A percentile compares a stretch with the other conserved stretches of the same genome.
Conservation (phyloP, 192 early-diverging fungal genomes). For the Coemansia sp. region DNA sequence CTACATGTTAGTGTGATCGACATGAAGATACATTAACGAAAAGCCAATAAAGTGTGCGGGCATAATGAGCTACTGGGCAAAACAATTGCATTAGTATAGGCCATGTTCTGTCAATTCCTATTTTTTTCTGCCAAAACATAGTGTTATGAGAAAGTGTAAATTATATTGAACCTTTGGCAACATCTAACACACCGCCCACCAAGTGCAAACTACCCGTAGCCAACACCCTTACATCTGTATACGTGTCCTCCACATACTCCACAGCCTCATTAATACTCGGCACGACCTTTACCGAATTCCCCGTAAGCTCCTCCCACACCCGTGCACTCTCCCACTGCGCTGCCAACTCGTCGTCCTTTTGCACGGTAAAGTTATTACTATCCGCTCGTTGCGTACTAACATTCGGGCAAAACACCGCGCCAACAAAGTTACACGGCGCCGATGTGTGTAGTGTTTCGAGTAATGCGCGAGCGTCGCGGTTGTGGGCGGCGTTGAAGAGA, state of each 20-base stretch:
- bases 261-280: slow-evolving; percentile 69
- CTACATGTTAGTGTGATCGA: too few species aligned
- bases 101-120: too few species aligned
- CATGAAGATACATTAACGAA: too few species aligned
- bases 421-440: slow-evolving; percentile 25
- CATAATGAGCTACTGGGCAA: too few species aligned
- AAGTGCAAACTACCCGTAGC: slow-evolving; percentile 92
- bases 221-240: slow-evolving; percentile 59
- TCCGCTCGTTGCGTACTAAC: slow-evolving; percentile 61
- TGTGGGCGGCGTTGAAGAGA: slow-evolving; percentile 87
- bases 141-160: background rate
- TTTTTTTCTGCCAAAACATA: too few species aligned
- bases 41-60: too few species aligned
- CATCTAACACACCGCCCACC: slow-evolving; percentile 79
- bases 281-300: slow-evolving; percentile 32
- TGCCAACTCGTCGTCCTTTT: slow-evolving; percentile 58
- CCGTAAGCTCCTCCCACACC: slow-evolving; percentile 57
- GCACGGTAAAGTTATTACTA: slow-evolving; percentile 69
- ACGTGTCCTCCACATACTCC: slow-evolving; percentile 48
- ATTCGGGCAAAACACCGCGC: slow-evolving; percentile 84
- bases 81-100: too few species aligned
- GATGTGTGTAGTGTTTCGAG: slow-evolving; percentile 64
- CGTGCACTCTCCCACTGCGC: slow-evolving; percentile 64
- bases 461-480: slow-evolving; percentile 64
- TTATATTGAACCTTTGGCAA: slow-evolving; percentile 42